A percentile compares a stretch with the other conserved stretches of the same genome.
Evolutionary conservation across 345 rosid genomes (phyloP).

Genomic region (Gossypium stocksii): DNA sequence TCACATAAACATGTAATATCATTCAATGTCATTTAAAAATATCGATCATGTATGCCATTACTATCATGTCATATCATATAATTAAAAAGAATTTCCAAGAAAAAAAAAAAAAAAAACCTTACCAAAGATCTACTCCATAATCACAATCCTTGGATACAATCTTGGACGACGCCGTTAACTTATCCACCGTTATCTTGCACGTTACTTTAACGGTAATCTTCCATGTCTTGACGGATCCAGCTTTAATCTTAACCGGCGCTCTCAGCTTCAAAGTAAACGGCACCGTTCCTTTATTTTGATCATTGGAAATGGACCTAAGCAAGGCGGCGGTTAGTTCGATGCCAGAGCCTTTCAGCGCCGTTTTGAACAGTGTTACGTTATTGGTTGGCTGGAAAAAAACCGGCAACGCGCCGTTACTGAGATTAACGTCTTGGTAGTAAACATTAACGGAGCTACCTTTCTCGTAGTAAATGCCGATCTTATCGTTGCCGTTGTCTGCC

Average conservation of each 20-base stretch:
- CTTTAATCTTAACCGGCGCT: constrained; percentile 59
- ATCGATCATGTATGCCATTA: background rate
- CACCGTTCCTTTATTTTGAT: constrained; percentile 34
- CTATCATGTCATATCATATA: background rate
- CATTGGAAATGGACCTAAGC: constrained; percentile 23
- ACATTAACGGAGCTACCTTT: constrained; percentile 41
- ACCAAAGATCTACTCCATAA: constrained; percentile 58
- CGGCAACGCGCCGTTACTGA: constrained; percentile 51
- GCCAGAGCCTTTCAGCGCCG: constrained; percentile 41
- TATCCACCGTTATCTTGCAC: constrained; percentile 74
- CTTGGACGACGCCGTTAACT: constrained; percentile 50
- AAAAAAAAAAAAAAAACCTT: background rate
- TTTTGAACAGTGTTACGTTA: constrained; percentile 48
- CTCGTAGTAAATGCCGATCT: constrained; percentile 58
- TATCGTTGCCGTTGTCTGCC: constrained; percentile 61
- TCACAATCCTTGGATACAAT: constrained; percentile 49
- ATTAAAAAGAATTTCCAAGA: background rate
- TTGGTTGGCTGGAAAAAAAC: constrained; percentile 54
- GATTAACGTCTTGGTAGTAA: constrained; percentile 30
- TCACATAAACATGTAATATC: background rate
- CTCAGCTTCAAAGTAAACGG: constrained; percentile 50
- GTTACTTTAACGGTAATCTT: constrained; percentile 50
- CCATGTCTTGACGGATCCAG: constrained; percentile 81
- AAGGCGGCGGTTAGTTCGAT: constrained; percentile 38
- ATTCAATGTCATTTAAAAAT: background rate